Evolutionary conservation across 306 rosid genomes (phyloP), one percentile per base, ranked within the genome.

Genomic region (Rubus idaeus): DNA sequence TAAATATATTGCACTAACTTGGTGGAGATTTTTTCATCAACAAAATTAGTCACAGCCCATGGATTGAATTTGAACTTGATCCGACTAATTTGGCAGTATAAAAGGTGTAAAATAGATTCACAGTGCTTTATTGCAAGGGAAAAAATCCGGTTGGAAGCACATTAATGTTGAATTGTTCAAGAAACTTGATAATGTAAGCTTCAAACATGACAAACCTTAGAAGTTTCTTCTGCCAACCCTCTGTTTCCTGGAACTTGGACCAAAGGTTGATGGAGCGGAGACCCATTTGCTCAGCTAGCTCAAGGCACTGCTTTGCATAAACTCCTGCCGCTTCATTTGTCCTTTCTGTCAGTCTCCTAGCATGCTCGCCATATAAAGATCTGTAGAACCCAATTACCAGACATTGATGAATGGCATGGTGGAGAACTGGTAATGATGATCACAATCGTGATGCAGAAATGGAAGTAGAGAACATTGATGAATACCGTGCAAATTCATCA

Each of bases 201-300:
- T 64, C 50, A 79, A 56, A 39, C 10, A 75, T 40, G 56, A 83
- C 88, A 80, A 85, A 92, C 98, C 97, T 82, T 75, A 95, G 81
- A 84, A 86, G 82, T 79, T 88, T 92, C 78, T 87, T 88, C 87
- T 82, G 96, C 98, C 98, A 92, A 77, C 92, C 93, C 45, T 78
- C 93, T n/a, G 88, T 88, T 86, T 95, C 97, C 83, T 95, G 98
- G 89, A 95, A 74, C 86, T 88, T 88, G 81, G 93, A 88, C 98
- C 98, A 95, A n/a, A 95, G 81, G 85, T 95, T 82, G 78, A 95
- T 68, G 75, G 79, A 78, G 30, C 58, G 74, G 69, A 86, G 65
- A 60, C 82, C 88, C 83, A 90, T 79, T 79, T 95, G 97, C 82
- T 89, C 82, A 37, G 97, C 96, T 46, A 86, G 75, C 75, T 87